These are phyloP conservation scores for Talaromyces sp. DNA, from an alignment of 2,329 filamentous ascomycete genomes.

Conservation along the genomic window DNA sequence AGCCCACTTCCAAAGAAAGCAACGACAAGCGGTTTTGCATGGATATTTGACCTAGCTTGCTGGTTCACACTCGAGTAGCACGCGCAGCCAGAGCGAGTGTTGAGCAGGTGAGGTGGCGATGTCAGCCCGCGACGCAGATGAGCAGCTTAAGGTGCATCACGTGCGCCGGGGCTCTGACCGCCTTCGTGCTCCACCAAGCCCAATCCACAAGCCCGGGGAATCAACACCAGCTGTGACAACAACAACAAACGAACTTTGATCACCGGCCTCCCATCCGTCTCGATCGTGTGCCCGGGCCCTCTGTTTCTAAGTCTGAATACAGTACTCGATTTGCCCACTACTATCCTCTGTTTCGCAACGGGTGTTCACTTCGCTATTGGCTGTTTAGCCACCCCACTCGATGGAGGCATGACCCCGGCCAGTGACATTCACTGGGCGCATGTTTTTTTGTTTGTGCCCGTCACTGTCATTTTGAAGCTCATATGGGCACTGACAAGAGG, in stretches of 20 bases:
- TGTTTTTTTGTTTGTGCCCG: conserved; percentile 3
- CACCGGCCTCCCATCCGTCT: background rate
- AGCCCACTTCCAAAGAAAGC: too few species aligned
- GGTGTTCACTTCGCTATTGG: conserved; percentile 2
- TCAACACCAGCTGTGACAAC: conserved; percentile 1
- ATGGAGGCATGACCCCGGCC: conserved; percentile 13
- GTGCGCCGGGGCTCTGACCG: conserved; percentile 5
- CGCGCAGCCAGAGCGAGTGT: background rate
- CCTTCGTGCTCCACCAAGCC: conserved; percentile 8
- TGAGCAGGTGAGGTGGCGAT: background rate
- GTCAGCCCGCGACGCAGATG: background rate
- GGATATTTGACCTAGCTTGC: background rate
- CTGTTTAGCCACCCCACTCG: conserved; percentile 11
- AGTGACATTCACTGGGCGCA: conserved; percentile 12
- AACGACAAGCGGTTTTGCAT: too few species aligned
- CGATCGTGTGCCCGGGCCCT: background rate
- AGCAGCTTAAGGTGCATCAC: conserved; percentile 10
- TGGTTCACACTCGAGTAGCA: background rate
- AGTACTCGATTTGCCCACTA: background rate
- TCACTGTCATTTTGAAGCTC: background rate
- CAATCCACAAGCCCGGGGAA: conserved; percentile 7
- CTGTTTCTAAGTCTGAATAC: background rate
- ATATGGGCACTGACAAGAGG: background rate
- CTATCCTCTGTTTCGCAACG: background rate
- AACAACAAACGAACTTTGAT: background rate